Percentiles rank a stretch among this genome's conserved stretches.
phyloP scores from a whole-genome alignment of 1,284 basidiomycete genomes.

The Cryptococcus sp. region DNA sequence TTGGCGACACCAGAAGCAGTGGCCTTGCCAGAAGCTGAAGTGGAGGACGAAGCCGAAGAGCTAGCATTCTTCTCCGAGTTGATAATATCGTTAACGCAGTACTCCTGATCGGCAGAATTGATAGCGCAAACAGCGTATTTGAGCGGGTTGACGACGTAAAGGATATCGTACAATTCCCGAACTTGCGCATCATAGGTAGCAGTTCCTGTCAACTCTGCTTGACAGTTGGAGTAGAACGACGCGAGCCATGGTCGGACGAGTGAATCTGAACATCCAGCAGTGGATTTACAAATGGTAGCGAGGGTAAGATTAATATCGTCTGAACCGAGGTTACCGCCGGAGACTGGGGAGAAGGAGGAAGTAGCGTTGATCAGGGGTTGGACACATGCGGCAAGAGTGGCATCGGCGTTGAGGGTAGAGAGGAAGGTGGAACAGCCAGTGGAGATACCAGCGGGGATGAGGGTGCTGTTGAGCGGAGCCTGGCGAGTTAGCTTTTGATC shows the following conservation, averaged over 20 bases:
- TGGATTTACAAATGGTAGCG: slow-evolving; percentile 56
- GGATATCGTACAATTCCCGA: slow-evolving; percentile 64
- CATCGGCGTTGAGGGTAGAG: slow-evolving; percentile 59
- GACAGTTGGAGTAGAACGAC: slow-evolving; percentile 65
- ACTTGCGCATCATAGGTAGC: slow-evolving; percentile 53
- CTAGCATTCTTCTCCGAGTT: slow-evolving; percentile 20
- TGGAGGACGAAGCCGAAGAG: slow-evolving; percentile 7
- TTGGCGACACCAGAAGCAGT: slow-evolving; percentile 13
- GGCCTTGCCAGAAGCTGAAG: slow-evolving; percentile 12
- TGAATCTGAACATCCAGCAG: slow-evolving; percentile 56
- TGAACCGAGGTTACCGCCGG: slow-evolving; percentile 52
- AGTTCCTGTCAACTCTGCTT: slow-evolving; percentile 57
- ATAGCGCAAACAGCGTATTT: slow-evolving; percentile 65
- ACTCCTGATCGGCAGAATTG: slow-evolving; percentile 59
- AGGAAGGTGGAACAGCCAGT: slow-evolving; percentile 60
- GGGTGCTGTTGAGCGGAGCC: slow-evolving; percentile 19
- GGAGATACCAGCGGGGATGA: slow-evolving; percentile 58
- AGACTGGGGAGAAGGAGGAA: slow-evolving; percentile 56
- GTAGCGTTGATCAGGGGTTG: slow-evolving; percentile 62
- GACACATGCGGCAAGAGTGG: slow-evolving; percentile 59
- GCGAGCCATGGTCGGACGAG: slow-evolving; percentile 60
- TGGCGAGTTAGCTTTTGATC: neutral
- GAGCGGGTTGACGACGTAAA: slow-evolving; percentile 68
- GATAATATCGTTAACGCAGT: slow-evolving; percentile 57
- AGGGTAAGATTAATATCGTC: slow-evolving; percentile 57